Evolutionary conservation across 768 basidiomycete species (phyloP).

Genomic region (Podaxis carcinomalis): DNA sequence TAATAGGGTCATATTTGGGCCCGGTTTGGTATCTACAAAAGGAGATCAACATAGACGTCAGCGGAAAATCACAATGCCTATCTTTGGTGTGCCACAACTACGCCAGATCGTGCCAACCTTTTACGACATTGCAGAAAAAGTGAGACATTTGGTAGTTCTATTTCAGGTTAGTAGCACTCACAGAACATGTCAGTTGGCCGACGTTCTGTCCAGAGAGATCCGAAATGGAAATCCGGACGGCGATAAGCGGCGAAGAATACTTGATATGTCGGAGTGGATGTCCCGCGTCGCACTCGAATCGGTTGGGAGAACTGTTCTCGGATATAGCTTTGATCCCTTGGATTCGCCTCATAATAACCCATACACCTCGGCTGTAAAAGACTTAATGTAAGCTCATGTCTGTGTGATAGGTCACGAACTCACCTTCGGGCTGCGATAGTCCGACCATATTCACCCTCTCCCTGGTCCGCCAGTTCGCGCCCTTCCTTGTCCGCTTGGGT

Average conservation of each 20-base stretch:
- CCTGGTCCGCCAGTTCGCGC: constrained; percentile 43
- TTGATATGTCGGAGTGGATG: constrained; percentile 47
- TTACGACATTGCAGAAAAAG: constrained; percentile 41
- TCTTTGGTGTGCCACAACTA: constrained; percentile 43
- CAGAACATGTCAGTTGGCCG: neutral
- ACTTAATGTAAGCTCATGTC: constrained; percentile 33
- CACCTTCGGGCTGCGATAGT: constrained; percentile 20
- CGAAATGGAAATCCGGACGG: constrained; percentile 2
- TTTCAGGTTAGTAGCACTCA: neutral
- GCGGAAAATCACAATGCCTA: constrained; percentile 42
- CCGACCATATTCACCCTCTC: constrained; percentile 42
- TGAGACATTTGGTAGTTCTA: constrained; percentile 15
- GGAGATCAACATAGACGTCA: constrained; percentile 44
- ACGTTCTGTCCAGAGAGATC: constrained; percentile 25
- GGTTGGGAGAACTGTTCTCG: constrained; percentile 39
- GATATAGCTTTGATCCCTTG: constrained; percentile 44
- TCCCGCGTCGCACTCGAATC: constrained; percentile 40
- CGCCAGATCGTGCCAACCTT: constrained; percentile 40
- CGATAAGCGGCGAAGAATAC: constrained; percentile 18
- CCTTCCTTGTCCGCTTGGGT: constrained; percentile 37
- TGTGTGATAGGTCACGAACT: neutral
- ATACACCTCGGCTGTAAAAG: constrained; percentile 41
- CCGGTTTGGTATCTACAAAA: constrained; percentile 38
- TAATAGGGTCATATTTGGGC: constrained; percentile 43
- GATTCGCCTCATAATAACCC: constrained; percentile 37